Conservation (phyloP, 805 yeast species). For the Hyphopichia homilentoma region DNA sequence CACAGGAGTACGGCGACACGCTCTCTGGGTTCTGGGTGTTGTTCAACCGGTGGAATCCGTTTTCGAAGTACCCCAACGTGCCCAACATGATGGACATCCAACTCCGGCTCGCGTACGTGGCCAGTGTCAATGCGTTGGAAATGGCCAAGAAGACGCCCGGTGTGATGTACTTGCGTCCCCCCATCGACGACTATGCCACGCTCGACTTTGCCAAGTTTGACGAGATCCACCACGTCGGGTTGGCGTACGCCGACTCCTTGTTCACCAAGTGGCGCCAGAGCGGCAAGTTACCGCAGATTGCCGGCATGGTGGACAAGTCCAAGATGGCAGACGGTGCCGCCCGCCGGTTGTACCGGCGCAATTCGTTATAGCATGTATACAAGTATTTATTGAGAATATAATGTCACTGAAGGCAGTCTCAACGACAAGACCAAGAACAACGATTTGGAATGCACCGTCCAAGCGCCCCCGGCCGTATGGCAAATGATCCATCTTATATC, state of each 20-base stretch:
- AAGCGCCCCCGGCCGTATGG: no score
- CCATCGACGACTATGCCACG: conserved; percentile 88
- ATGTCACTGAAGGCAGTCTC: conserved; percentile 1
- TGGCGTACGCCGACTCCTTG: conserved; percentile 61
- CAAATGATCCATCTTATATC: no score
- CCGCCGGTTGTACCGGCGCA: conserved; percentile 46
- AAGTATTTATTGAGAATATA: conserved; percentile 4
- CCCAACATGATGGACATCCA: conserved; percentile 96
- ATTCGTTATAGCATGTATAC: conserved; percentile 45
- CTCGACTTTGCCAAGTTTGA: conserved; percentile 89
- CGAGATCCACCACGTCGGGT: conserved; percentile 81
- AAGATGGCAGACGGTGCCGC: conserved; percentile 9
- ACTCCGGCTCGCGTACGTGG: conserved; percentile 87
- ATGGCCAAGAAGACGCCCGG: conserved; percentile 82
- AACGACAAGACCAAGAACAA: neutral
- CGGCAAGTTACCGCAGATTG: conserved; percentile 58
- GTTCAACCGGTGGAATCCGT: conserved; percentile 83
- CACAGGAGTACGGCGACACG: conserved; percentile 89
- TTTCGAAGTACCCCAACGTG: conserved; percentile 79
- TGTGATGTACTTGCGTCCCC: conserved; percentile 86
- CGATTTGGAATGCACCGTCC: no score
- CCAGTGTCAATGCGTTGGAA: conserved; percentile 91
- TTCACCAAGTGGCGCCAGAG: conserved; percentile 49
- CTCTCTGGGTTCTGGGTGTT: conserved; percentile 91
- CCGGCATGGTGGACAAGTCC: conserved; percentile 40